Evolutionary conservation across 139 green algal genomes (phyloP), one percentile per base, ranked within the genome.

Genomic region (Closterium sp.): DNA sequence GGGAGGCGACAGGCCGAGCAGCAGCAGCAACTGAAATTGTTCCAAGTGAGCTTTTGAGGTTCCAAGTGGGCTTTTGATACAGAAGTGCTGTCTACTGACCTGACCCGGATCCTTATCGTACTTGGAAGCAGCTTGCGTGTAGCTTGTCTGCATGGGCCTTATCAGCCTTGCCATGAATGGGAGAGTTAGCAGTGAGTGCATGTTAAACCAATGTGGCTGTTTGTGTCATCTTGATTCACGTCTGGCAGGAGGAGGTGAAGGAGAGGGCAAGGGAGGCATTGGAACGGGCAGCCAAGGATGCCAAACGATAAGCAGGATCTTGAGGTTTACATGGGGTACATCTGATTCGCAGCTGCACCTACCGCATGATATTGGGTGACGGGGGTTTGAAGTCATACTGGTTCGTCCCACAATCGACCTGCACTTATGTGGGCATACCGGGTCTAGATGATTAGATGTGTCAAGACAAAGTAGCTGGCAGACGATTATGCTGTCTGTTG

Each of bases 191-290:
- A 42, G 34, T 86, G 73, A 42, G 34, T 86, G 73, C 21, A 9
- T 86, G 73, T 86, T 42, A 42, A 42, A 6, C 34, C 34, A 42
- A 42, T 50, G 38, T 38, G 3, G 13, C 38, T 50, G 38, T 50
- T 50, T 50, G 38, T 50, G 38, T 9, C 38, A 79, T 79, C 62
- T 79, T 79, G 9, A 5, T 27, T 27, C 2, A 79, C 62, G 11
- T 79, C 62, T 79, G 62, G 11, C 45, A 93, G 91, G 91, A 93
- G 32, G 91, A 93, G 87, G 91, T 93, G 86, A 91, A 93, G n/a
- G 38, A 91, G 32, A 91, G 91, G 31, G 91, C 91, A 28, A 28
- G n/a, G n/a, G 85, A 87, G 85, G 85, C 85, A 24, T 24, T 87
- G n/a, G 85, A 87, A 34, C n/a, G 85, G 27, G 85, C 85, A 87